These are phyloP conservation scores for Glutinoglossum americanum DNA, from an alignment of 495 filamentous ascomycete genomes.

Conservation along the genomic window DNA sequence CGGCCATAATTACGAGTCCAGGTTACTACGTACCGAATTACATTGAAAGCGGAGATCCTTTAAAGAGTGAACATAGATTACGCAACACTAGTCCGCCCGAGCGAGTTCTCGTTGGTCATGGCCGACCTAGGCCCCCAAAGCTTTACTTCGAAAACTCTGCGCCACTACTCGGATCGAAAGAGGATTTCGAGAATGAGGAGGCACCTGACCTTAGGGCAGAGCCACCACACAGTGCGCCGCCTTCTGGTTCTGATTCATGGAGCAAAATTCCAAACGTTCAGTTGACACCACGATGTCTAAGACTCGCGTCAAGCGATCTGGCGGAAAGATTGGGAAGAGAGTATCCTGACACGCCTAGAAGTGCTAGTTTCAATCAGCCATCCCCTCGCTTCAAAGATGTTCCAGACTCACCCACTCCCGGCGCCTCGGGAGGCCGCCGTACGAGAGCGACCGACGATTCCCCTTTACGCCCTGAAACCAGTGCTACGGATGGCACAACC, in stretches of 20 bases:
- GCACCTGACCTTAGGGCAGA: not conserved
- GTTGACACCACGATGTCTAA: not conserved
- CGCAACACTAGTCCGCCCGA: not conserved
- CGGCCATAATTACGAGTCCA: not conserved
- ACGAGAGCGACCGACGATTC: not conserved
- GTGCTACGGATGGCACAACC: not conserved
- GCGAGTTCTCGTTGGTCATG: not conserved
- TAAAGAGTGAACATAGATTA: not conserved
- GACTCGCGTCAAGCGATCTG: not conserved
- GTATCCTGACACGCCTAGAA: not conserved
- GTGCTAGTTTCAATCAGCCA: not conserved
- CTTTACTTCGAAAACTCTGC: not conserved
- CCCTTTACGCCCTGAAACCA: not conserved
- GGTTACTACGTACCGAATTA: not conserved
- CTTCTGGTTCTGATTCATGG: not conserved
- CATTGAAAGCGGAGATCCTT: not conserved
- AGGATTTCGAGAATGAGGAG: not conserved
- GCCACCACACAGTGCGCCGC: not conserved
- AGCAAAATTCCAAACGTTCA: not conserved
- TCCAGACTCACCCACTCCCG: not conserved
- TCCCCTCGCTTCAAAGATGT: not conserved
- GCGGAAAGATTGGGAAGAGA: not conserved
- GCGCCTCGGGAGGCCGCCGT: not conserved
- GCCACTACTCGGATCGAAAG: not conserved
- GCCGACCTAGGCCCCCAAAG: not conserved